phyloP scores from a whole-genome alignment of 768 basidiomycete genomes.

The Russula dissimulans region DNA sequence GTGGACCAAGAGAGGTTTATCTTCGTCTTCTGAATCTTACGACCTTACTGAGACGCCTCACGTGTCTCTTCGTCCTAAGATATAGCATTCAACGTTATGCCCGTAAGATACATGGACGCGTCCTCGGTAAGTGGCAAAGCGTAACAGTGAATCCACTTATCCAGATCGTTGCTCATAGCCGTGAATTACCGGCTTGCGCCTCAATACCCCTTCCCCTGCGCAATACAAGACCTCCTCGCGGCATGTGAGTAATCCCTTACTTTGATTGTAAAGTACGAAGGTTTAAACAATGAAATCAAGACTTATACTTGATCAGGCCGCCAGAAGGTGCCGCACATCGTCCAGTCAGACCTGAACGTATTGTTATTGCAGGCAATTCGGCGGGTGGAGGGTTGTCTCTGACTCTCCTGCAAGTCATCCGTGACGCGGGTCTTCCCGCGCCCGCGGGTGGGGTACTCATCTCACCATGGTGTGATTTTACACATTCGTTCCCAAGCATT shows the following conservation, averaged over 20 bases:
- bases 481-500: slow-evolving; percentile 89
- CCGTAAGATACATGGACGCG: slow-evolving; percentile 86
- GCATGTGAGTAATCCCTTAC: slow-evolving; percentile 49
- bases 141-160: slow-evolving; percentile 1
- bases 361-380: slow-evolving; percentile 85
- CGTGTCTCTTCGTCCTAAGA: slow-evolving; percentile 26
- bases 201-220: slow-evolving; percentile 94
- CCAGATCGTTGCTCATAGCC: slow-evolving; percentile 32
- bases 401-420: slow-evolving; percentile 77
- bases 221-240: slow-evolving; percentile 80
- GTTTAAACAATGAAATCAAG: slow-evolving; percentile 30
- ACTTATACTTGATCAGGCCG: slow-evolving; percentile 84
- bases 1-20: slow-evolving; percentile 63
- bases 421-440: slow-evolving; percentile 70
- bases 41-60: neutral
- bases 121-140: slow-evolving; percentile 48
- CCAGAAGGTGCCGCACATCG: slow-evolving; percentile 69
- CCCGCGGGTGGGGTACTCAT: slow-evolving; percentile 87
- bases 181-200: slow-evolving; percentile 85
- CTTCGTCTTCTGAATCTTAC: neutral
- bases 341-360: slow-evolving; percentile 70
- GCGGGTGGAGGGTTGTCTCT: slow-evolving; percentile 86
- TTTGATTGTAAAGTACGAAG: neutral
- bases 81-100: slow-evolving; percentile 77
- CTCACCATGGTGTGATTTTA: slow-evolving; percentile 91